phyloP scores from a whole-genome alignment of 768 basidiomycete species.

The Agaricus bisporus region DNA sequence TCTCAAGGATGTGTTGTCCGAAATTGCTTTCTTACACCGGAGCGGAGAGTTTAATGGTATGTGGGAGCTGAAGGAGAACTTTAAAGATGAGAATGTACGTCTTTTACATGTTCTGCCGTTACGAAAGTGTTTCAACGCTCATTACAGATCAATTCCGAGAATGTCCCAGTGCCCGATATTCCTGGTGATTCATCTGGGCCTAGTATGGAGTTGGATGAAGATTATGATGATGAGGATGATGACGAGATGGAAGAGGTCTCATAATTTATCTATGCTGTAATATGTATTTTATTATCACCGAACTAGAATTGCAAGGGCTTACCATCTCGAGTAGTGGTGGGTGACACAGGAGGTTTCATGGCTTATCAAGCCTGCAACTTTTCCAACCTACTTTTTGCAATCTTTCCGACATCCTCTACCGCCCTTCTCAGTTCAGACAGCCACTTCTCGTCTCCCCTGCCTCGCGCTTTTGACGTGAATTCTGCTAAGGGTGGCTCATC shows the following conservation, averaged over 20 bases:
- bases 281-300: too few species aligned
- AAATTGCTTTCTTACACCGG: constrained; percentile 72
- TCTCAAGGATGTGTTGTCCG: constrained; percentile 75
- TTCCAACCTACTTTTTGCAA: constrained; percentile 65
- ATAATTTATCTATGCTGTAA: constrained; percentile 19
- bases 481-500: constrained; percentile 31
- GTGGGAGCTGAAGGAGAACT: constrained; percentile 76
- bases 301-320: too few species aligned
- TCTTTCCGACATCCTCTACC: constrained; percentile 63
- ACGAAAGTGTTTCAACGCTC: constrained; percentile 5
- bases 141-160: constrained; percentile 38
- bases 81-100: constrained; percentile 53
- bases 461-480: constrained; percentile 28
- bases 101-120: constrained; percentile 7
- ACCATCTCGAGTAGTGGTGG: too few species aligned
- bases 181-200: constrained; percentile 21
- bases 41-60: constrained; percentile 76
- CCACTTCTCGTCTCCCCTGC: constrained; percentile 45
- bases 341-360: neutral
- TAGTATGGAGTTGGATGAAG: constrained; percentile 49
- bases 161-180: constrained; percentile 33
- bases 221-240: constrained; percentile 50
- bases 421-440: constrained; percentile 63
- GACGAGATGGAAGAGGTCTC: constrained; percentile 75
- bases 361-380: constrained; percentile 33